Evolutionary conservation across 2,329 filamentous ascomycete species (phyloP).

Genomic region (Fusarium nodosum): DNA sequence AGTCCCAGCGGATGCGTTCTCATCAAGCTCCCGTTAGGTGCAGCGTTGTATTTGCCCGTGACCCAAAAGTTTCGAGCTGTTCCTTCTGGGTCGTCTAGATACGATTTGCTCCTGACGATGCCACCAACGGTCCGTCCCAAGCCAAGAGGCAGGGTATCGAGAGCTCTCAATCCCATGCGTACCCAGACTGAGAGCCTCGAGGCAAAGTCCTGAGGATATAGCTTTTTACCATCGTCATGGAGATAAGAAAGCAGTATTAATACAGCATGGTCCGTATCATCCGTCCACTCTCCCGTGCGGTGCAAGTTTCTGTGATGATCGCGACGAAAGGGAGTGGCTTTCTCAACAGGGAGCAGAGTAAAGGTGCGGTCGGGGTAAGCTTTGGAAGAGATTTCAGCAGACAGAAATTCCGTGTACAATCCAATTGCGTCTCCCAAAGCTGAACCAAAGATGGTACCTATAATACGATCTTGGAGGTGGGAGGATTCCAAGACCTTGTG

Average conservation of each 20-base stretch:
- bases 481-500: slow-evolving; percentile 33
- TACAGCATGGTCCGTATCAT: slow-evolving; percentile 68
- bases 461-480: slow-evolving; percentile 56
- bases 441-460: slow-evolving; percentile 63
- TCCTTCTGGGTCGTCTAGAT: slow-evolving; percentile 56
- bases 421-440: slow-evolving; percentile 68
- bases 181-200: slow-evolving; percentile 62
- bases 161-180: slow-evolving; percentile 59
- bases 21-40: slow-evolving; percentile 68
- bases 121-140: slow-evolving; percentile 62
- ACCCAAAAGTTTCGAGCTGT: slow-evolving; percentile 60
- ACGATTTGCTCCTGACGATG: slow-evolving; percentile 58
- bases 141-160: slow-evolving; percentile 63
- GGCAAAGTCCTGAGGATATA: slow-evolving; percentile 60
- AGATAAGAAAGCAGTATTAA: slow-evolving; percentile 64
- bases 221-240: slow-evolving; percentile 56
- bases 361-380: slow-evolving; percentile 59
- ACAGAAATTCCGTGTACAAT: slow-evolving; percentile 67
- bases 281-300: slow-evolving; percentile 62
- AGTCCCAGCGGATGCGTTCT: slow-evolving; percentile 65
- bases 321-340: slow-evolving; percentile 58
- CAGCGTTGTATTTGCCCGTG: slow-evolving; percentile 55
- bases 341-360: slow-evolving; percentile 54
- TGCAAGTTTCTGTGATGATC: slow-evolving; percentile 62
- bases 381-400: slow-evolving; percentile 51